Evolutionary conservation across 2,329 filamentous ascomycete genomes (phyloP).

Genomic region (Nigrospora sphaerica): DNA sequence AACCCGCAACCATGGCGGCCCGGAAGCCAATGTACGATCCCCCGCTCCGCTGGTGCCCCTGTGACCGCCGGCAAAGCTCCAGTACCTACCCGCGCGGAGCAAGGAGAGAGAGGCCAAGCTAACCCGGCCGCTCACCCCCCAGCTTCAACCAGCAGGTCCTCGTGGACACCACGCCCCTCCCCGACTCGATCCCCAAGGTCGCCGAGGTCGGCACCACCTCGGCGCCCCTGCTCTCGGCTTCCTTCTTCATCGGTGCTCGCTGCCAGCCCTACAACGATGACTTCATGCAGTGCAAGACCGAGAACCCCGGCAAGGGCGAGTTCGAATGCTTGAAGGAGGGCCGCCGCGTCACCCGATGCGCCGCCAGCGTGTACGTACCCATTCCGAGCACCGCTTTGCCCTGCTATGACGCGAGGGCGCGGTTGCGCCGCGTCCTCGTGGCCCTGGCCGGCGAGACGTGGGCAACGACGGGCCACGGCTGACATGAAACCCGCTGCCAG

Average conservation of each 20-base stretch:
- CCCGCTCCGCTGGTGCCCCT: neutral
- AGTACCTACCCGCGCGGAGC: neutral
- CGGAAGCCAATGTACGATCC: slow-evolving; percentile 49
- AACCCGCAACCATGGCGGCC: slow-evolving; percentile 45
- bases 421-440: neutral
- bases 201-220: slow-evolving; percentile 90
- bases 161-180: slow-evolving; percentile 93
- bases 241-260: slow-evolving; percentile 94
- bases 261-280: slow-evolving; percentile 97
- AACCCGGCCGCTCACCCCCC: slow-evolving; percentile 13
- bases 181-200: slow-evolving; percentile 84
- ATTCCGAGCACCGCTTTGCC: no score
- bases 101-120: slow-evolving; percentile 9
- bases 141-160: slow-evolving; percentile 95
- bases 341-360: slow-evolving; percentile 91
- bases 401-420: no score
- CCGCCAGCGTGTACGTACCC: slow-evolving; percentile 82
- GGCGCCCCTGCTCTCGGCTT: slow-evolving; percentile 82
- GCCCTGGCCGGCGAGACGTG: neutral
- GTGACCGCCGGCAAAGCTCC: neutral
- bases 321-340: slow-evolving; percentile 94
- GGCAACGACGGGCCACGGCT: slow-evolving; percentile 2
- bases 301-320: slow-evolving; percentile 85
- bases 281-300: slow-evolving; percentile 99
- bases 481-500: slow-evolving; percentile 34